Evolutionary conservation across 495 filamentous ascomycete genomes (phyloP).

Genomic region (Chaetomium fimeti): DNA sequence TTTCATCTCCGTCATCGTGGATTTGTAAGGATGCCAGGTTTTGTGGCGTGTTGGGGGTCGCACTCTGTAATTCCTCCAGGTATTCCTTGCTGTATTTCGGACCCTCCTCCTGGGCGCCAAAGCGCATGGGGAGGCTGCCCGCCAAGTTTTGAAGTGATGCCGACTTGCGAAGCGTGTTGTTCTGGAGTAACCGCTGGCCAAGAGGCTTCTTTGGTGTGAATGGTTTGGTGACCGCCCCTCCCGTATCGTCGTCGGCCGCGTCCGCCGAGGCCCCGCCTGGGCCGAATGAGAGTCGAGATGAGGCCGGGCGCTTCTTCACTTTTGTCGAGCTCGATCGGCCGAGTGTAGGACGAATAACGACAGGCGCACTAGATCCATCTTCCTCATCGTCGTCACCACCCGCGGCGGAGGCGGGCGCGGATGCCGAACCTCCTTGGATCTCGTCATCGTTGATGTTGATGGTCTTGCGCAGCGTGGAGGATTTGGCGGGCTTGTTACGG

Average conservation of each 20-base stretch:
- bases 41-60: constrained; percentile 76
- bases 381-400: constrained; percentile 42
- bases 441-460: constrained; percentile 45
- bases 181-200: constrained; percentile 67
- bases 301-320: constrained; percentile 61
- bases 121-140: constrained; percentile 55
- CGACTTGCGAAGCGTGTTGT: constrained; percentile 59
- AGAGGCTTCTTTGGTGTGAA: constrained; percentile 67
- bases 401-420: constrained; percentile 27
- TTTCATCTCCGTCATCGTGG: constrained; percentile 34
- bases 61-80: constrained; percentile 76
- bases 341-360: constrained; percentile 40
- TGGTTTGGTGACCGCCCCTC: constrained; percentile 9
- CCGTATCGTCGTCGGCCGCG: constrained; percentile 39
- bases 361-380: constrained; percentile 38
- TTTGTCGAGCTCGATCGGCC: constrained; percentile 43
- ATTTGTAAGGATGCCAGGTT: constrained; percentile 42
- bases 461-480: constrained; percentile 51
- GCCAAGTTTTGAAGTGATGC: constrained; percentile 35
- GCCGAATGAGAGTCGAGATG: constrained; percentile 74
- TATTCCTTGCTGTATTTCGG: constrained; percentile 86
- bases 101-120: constrained; percentile 60
- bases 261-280: constrained; percentile 57
- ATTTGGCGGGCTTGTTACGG: constrained; percentile 49
- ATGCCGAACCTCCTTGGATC: constrained; percentile 18